These are phyloP conservation scores for Cucurbita maxima DNA, from an alignment of 306 rosid species.

Conservation along the genomic window DNA sequence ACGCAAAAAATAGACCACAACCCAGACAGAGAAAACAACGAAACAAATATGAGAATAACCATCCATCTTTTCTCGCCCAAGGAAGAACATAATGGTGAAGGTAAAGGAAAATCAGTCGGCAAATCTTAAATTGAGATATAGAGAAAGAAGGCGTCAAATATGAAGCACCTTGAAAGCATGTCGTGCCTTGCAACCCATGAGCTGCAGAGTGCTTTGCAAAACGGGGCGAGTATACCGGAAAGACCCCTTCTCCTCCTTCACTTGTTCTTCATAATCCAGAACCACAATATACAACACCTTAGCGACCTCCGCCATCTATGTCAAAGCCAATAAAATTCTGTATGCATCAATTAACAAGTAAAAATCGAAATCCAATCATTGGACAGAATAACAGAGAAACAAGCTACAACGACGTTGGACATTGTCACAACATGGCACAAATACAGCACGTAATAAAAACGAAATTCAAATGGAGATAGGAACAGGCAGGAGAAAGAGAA, in stretches of 20 bases:
- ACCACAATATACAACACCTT: slow-evolving; percentile 52
- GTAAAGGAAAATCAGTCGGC: background rate
- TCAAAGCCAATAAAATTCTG: background rate
- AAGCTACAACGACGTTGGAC: background rate
- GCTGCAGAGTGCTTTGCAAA: slow-evolving; percentile 77
- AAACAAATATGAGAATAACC: background rate
- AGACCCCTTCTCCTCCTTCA: slow-evolving; percentile 39
- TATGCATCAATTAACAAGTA: background rate
- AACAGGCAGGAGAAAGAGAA: background rate
- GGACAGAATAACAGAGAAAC: background rate
- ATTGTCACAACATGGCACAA: background rate
- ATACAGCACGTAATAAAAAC: no score
- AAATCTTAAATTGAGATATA: background rate
- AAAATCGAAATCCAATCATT: background rate
- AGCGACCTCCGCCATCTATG: slow-evolving; percentile 27
- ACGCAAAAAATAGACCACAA: no score
- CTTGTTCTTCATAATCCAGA: slow-evolving; percentile 35
- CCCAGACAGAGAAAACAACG: background rate
- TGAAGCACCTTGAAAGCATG: slow-evolving; percentile 74
- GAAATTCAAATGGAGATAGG: no score
- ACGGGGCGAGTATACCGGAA: slow-evolving; percentile 75
- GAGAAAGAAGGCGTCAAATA: background rate
- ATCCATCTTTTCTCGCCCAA: no score
- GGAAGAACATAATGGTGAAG: background rate
- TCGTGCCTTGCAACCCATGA: slow-evolving; percentile 93